Conservation (phyloP, 2,329 filamentous ascomycete genomes). For the Alternaria metachromatica region DNA sequence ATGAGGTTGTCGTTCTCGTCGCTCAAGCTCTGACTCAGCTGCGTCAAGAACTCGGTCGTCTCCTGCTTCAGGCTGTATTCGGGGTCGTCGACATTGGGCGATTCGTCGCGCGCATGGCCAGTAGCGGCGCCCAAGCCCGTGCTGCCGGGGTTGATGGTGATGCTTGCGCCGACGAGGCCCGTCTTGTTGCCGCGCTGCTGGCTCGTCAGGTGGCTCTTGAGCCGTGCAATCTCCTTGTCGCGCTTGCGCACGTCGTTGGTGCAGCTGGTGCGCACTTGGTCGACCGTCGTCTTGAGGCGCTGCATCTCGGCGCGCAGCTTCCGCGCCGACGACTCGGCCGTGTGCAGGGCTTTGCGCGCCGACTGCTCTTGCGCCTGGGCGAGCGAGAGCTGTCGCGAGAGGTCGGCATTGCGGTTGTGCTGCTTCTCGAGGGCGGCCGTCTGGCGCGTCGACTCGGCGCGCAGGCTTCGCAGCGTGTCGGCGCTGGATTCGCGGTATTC, state of each 20-base stretch:
- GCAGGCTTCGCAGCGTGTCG: slow-evolving; percentile 75
- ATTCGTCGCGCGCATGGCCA: slow-evolving; percentile 60
- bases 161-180: slow-evolving; percentile 56
- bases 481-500: slow-evolving; percentile 86
- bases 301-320: slow-evolving; percentile 84
- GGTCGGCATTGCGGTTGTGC: slow-evolving; percentile 62
- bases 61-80: slow-evolving; percentile 79
- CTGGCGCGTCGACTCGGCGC: slow-evolving; percentile 76
- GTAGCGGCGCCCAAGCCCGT: slow-evolving; percentile 34
- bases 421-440: slow-evolving; percentile 69
- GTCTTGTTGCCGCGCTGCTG: slow-evolving; percentile 58
- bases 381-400: slow-evolving; percentile 63
- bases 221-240: slow-evolving; percentile 83
- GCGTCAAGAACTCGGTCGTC: slow-evolving; percentile 88
- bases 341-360: slow-evolving; percentile 72
- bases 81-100: slow-evolving; percentile 60
- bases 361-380: slow-evolving; percentile 74
- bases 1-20: slow-evolving; percentile 91
- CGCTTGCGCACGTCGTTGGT: slow-evolving; percentile 90
- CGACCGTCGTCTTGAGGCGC: slow-evolving; percentile 77
- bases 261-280: slow-evolving; percentile 85
- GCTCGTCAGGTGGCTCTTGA: slow-evolving; percentile 86
- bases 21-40: slow-evolving; percentile 80
- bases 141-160: slow-evolving; percentile 53
- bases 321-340: slow-evolving; percentile 75